phyloP scores from a whole-genome alignment of 352 stramenopile genomes.

The Phytophthora tubulina region DNA sequence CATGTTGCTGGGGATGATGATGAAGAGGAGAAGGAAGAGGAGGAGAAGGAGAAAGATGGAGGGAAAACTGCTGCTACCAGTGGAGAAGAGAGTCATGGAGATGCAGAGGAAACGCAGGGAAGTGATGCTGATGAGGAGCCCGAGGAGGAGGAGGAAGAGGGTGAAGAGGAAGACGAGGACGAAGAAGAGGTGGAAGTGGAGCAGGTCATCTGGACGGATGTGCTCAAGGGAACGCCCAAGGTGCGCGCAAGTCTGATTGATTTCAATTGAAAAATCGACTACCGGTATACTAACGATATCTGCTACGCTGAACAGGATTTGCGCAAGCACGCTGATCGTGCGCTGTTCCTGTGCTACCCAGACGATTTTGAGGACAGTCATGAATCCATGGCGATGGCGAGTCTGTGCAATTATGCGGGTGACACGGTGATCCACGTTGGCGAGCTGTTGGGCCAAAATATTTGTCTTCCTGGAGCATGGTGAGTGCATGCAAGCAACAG shows the following conservation, averaged over 20 bases:
- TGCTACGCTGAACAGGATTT: slow-evolving; percentile 50
- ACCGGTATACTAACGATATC: neutral
- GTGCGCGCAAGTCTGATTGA: slow-evolving; percentile 26
- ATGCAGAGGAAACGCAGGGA: slow-evolving; percentile 38
- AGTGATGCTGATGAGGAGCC: slow-evolving; percentile 39
- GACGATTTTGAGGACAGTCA: slow-evolving; percentile 92
- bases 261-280: neutral
- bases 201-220: slow-evolving; percentile 89
- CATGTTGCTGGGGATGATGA: slow-evolving; percentile 72
- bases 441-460: slow-evolving; percentile 92
- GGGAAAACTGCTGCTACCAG: slow-evolving; percentile 39
- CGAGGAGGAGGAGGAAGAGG: slow-evolving; percentile 27
- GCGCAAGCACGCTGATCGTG: slow-evolving; percentile 77
- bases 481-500: slow-evolving; percentile 36
- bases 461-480: slow-evolving; percentile 91
- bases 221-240: slow-evolving; percentile 77
- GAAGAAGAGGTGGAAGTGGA: slow-evolving; percentile 83
- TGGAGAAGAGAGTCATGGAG: slow-evolving; percentile 43
- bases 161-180: slow-evolving; percentile 45
- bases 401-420: slow-evolving; percentile 92
- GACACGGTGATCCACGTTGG: slow-evolving; percentile 95
- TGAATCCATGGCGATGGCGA: slow-evolving; percentile 91
- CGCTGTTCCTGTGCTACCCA: slow-evolving; percentile 95
- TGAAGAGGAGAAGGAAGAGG: slow-evolving; percentile 29
- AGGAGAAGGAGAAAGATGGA: slow-evolving; percentile 34